Evolutionary conservation across 1,284 basidiomycete species (phyloP).

Genomic region (Coriolopsis trogii): DNA sequence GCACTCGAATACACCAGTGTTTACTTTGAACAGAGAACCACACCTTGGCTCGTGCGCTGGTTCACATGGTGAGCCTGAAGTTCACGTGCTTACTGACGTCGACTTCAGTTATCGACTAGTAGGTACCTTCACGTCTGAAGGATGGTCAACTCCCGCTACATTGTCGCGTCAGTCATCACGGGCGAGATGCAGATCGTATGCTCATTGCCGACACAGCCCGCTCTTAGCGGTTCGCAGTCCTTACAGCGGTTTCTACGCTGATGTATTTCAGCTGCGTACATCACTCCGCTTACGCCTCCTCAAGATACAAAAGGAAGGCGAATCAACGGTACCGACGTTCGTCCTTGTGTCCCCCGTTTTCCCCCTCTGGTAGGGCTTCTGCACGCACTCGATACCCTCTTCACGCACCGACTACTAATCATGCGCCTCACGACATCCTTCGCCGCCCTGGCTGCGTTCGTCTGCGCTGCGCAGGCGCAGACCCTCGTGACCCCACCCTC

Average conservation of each 20-base stretch:
- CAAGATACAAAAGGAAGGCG: not conserved
- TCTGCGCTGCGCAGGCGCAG: constrained; percentile 1
- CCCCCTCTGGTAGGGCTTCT: constrained; percentile 1
- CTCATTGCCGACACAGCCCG: no score
- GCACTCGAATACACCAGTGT: not conserved
- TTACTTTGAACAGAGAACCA: not conserved
- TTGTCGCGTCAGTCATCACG: no score
- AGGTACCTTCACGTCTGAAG: no score
- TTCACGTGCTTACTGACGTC: no score
- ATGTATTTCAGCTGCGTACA: not conserved
- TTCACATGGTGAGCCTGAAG: no score
- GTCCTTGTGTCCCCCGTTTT: not conserved
- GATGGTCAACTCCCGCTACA: no score
- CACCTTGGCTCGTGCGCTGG: not conserved
- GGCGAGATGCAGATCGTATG: no score
- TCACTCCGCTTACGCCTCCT: not conserved
- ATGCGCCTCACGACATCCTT: constrained; percentile 12
- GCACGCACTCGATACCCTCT: no score
- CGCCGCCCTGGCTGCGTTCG: constrained; percentile 6
- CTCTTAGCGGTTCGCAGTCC: not conserved
- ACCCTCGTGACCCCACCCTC: constrained; percentile 25
- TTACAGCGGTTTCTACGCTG: not conserved
- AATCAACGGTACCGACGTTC: not conserved
- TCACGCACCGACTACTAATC: not conserved
- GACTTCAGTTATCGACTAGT: no score